phyloP scores from a whole-genome alignment of 352 stramenopile genomes.

The Phytophthora syringae region DNA sequence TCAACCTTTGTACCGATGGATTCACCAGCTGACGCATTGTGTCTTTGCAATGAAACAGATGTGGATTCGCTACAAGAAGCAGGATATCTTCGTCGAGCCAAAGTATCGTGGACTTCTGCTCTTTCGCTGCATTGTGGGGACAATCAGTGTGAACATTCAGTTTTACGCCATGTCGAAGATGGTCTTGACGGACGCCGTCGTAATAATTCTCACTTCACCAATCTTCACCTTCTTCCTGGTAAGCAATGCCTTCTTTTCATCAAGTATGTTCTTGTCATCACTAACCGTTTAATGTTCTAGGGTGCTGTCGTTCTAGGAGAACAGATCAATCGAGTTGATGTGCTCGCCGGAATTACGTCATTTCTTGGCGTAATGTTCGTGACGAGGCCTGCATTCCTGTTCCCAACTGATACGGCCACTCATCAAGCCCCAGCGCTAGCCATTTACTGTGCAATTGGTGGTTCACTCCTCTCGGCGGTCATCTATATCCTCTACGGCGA shows the following conservation, averaged over 20 bases:
- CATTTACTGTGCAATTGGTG: conserved; percentile 42
- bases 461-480: conserved; percentile 40
- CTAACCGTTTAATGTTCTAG: conserved; percentile 16
- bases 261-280: not conserved
- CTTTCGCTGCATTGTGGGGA: conserved; percentile 61
- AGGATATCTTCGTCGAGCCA: conserved; percentile 40
- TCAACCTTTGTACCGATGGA: not conserved
- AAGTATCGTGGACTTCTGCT: conserved; percentile 50
- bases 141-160: conserved; percentile 51
- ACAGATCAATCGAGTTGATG: conserved; percentile 51
- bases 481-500: conserved; percentile 48
- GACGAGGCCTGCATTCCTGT: conserved; percentile 56
- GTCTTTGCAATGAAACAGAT: conserved; percentile 19
- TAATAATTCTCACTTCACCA: conserved; percentile 68
- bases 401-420: conserved; percentile 31
- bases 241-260: not conserved
- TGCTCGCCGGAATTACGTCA: conserved; percentile 48
- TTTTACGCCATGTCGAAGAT: conserved; percentile 79
- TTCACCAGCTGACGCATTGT: not conserved
- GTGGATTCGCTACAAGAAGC: conserved; percentile 44
- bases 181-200: conserved; percentile 71
- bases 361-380: conserved; percentile 68
- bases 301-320: conserved; percentile 54
- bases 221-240: conserved; percentile 64
- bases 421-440: conserved; percentile 27